Percentiles rank a stretch among this genome's conserved stretches.
These are phyloP conservation scores for Thalassiosira oceanica DNA, from an alignment of 352 stramenopile species.

Conservation along the genomic window DNA sequence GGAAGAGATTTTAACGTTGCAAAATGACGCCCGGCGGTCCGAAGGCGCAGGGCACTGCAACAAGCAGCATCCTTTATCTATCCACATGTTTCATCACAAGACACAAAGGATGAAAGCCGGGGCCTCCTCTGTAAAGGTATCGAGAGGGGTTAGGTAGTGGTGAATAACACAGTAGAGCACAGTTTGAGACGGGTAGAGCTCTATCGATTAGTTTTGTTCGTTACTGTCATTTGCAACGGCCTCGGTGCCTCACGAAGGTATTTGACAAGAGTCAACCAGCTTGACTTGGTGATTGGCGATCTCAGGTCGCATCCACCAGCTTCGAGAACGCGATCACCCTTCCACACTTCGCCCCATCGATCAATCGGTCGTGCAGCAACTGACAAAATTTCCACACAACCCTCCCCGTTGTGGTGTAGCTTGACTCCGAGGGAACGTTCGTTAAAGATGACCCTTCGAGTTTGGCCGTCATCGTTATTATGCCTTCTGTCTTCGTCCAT, in stretches of 20 bases:
- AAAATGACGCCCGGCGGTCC: too few relatives aligned
- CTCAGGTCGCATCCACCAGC: constrained; percentile 68
- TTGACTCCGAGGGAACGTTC: constrained; percentile 68
- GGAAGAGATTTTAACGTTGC: too few relatives aligned
- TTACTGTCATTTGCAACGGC: constrained; percentile 65
- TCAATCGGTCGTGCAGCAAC: constrained; percentile 23
- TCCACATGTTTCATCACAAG: too few relatives aligned
- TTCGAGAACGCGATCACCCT: constrained; percentile 70
- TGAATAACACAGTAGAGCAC: too few relatives aligned
- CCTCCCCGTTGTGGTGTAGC: constrained; percentile 68
- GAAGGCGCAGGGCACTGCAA: too few relatives aligned
- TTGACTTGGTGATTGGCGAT: constrained; percentile 63
- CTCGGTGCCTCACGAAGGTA: constrained; percentile 71
- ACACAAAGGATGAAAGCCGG: too few relatives aligned
- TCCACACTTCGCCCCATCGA: constrained; percentile 54
- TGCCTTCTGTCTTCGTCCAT: background rate
- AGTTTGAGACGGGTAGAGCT: too few relatives aligned
- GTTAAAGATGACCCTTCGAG: constrained; percentile 58
- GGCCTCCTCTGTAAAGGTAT: too few relatives aligned
- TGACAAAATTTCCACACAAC: constrained; percentile 65
- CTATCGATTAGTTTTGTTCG: too few relatives aligned
- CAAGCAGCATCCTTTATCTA: too few relatives aligned
- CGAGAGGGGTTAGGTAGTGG: too few relatives aligned
- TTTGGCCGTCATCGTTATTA: background rate
- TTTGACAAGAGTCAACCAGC: constrained; percentile 70